Base-by-base conservation (phyloP, 306 rosid species). In the Pterocarpus macrocarpus region DNA sequence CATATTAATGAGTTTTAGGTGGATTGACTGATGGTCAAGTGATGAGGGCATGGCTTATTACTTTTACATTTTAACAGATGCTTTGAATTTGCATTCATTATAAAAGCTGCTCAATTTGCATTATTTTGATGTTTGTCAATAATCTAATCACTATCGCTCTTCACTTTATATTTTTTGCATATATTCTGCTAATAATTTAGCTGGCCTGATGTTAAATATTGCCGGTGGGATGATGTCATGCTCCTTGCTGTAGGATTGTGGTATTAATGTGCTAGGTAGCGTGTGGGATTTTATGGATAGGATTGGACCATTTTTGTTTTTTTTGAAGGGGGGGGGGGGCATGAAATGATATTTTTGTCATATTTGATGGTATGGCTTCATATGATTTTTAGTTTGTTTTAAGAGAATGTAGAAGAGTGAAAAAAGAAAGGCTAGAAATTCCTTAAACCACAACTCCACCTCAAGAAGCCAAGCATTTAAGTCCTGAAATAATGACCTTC, bases 231-330 rank as follows among this genome's bases (percentile, higher is more conserved):
- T 52, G 62, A 71, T 77, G 16, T 32, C 39, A 16, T 68, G 11
- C 58, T n/a, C 44, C 66, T 32, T 39, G 43, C 41, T 77, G 7
- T 43, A 53, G 70, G 44, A 35, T 56, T 17, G 16, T 72, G 57
- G 71, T 33, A 57, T 81, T 47, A 30, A 16, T 49, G 33, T 13
- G 61, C 52, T 15, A 50, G 30, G 44, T 76, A 36, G 68, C 62
- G 52, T 68, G 73, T 38, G 28, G 62, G 50, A 45, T 38, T 67
- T 44, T 64, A 4, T 41, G 36, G 9, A 44, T 36, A 17, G 16
- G 33, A 17, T 39, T 22, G 28, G 0, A 22, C 28, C 4, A 8
- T 2, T 1, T 0, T 0, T 36, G 11, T 12, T 33, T 62, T 14
- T 28, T 12, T 22, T 0, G 28, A n/a, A n/a, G 28, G 28, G 28